Base-by-base conservation (phyloP, 2,329 filamentous ascomycete genomes). In the Alternaria rosae region DNA sequence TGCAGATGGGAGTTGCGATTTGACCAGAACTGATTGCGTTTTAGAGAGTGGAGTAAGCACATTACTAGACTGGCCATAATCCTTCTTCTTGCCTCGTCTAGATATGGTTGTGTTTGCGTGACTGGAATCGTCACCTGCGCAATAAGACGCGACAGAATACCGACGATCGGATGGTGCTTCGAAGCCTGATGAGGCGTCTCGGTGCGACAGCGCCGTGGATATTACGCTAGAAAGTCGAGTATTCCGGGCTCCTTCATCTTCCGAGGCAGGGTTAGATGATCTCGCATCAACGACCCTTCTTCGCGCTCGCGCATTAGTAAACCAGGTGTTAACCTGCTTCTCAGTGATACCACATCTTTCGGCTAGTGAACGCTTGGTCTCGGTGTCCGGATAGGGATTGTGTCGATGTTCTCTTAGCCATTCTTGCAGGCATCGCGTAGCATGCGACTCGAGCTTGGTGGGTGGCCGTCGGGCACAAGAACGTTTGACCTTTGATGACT, bases 1-100 rank as follows among this genome's bases (percentile, higher is more conserved):
- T 2, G 56, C 13, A n/a, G 41, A 48, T 38, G 57, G 44, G 17
- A 43, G 51, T 28, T 47, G 20, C 15, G 67, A 59, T 25, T 51
- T 57, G 6, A 53, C 26, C 8, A 52, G 58, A n/a, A 61, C 35
- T 12, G 59, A 65, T 1, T 68, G 68, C n/a, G 62, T 12, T 7
- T 61, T 58, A 9, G 60, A 51, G n/a, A 64, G 52, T 20, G 59
- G 53, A 15, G 67, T 65, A 21, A 61, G 59, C 3, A 53, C 45
- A 15, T 59, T 61, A 23, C 65, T 69, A 54, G 58, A 66, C 17
- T 68, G 70, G 7, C 75, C 62, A 52, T 78, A 79, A 45, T 75
- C 69, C 54, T 79, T 79, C 71, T 79, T 79, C 66, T 78, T 79
- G n/a, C 76, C 76, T 38, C 74, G 66, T 43, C 76, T 67, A 1